These are phyloP conservation scores for Berberis thunbergii DNA, from an alignment of 164 flowering plant genomes.

Conservation along the genomic window DNA sequence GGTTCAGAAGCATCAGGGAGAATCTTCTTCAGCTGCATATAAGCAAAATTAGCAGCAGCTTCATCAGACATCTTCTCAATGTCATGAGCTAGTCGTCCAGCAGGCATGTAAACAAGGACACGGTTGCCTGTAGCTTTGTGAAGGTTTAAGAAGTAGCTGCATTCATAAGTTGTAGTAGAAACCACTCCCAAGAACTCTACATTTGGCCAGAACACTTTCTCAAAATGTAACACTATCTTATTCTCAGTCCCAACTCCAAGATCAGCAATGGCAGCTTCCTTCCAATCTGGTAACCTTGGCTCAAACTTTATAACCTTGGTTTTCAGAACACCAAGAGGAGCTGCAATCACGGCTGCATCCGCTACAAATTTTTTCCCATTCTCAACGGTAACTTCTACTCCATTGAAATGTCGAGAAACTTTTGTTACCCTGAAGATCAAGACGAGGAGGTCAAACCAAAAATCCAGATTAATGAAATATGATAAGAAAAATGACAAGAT, in stretches of 20 bases:
- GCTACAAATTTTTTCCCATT: slow-evolving; percentile 67
- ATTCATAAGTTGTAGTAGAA: slow-evolving; percentile 69
- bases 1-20: slow-evolving; percentile 85
- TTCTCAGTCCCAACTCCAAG: slow-evolving; percentile 90
- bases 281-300: slow-evolving; percentile 90
- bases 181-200: slow-evolving; percentile 95
- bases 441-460: slow-evolving; percentile 1
- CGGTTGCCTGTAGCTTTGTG: slow-evolving; percentile 92
- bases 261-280: slow-evolving; percentile 69
- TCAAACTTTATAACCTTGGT: slow-evolving; percentile 56
- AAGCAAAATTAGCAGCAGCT: slow-evolving; percentile 84
- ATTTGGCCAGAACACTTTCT: slow-evolving; percentile 92
- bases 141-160: slow-evolving; percentile 93
- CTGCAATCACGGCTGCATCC: slow-evolving; percentile 79
- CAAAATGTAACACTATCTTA: slow-evolving; percentile 78
- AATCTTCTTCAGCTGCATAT: slow-evolving; percentile 64
- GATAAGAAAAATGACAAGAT: neutral
- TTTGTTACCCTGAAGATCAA: slow-evolving; percentile 49
- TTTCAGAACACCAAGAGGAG: slow-evolving; percentile 85
- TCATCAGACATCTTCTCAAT: slow-evolving; percentile 91
- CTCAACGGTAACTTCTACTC: slow-evolving; percentile 74
- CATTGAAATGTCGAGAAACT: slow-evolving; percentile 40
- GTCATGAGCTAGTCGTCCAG: slow-evolving; percentile 80
- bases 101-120: slow-evolving; percentile 96
- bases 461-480: neutral